Evolutionary conservation across 2,329 filamentous ascomycete species (phyloP), one percentile per base, ranked within the genome.

Genomic region (Fusarium compactum): DNA sequence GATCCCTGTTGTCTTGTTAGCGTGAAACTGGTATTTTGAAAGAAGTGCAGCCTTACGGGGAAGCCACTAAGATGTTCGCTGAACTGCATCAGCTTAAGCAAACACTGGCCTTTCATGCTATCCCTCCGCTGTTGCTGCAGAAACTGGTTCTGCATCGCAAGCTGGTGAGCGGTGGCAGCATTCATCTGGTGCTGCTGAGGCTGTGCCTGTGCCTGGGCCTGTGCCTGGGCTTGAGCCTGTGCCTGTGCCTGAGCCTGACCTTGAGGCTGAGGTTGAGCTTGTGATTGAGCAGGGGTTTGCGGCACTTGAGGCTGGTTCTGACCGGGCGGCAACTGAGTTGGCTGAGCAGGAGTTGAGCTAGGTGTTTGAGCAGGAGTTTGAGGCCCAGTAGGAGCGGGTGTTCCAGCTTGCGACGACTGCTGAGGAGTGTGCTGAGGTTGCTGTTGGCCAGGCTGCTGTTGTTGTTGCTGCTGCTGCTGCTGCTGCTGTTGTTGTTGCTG

Each of bases 81-180:
- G 76, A 91, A 91, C 67, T 88, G 86, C 80, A 89, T 84, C 45
- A 91, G 78, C 75, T 85, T 89, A 60, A 91, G 78, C 41, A 90
- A 73, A 67, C 86, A 90, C 60, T 87, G 84, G 6, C 86, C 84
- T 75, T 87, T 89, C 78, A 87, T 82, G 43, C 80, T 80, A 50
- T 84, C 85, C 55, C 82, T 82, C 67, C 84, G 84, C 70, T 86
- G 85, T 57, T 85, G 85, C 62, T 85, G 81, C 56, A 83, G 76
- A 12, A 81, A 60, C 50, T 72, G 69, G 29, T 74, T 80, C 20
- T 77, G 73, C 58, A 82, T 69, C 18, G 77, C 78, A 32, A 81
- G 66, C 64, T 82, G 80, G 58, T 82, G 80, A 15, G 79, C 77
- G 6, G 78, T 69, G 2, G 70, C 65, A 18, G 73, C 74, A 30